A percentile compares a stretch with the other conserved stretches of the same genome.
Conservation (phyloP, 2,329 filamentous ascomycete genomes). For the Aspergillus fumigatiaffinis region DNA sequence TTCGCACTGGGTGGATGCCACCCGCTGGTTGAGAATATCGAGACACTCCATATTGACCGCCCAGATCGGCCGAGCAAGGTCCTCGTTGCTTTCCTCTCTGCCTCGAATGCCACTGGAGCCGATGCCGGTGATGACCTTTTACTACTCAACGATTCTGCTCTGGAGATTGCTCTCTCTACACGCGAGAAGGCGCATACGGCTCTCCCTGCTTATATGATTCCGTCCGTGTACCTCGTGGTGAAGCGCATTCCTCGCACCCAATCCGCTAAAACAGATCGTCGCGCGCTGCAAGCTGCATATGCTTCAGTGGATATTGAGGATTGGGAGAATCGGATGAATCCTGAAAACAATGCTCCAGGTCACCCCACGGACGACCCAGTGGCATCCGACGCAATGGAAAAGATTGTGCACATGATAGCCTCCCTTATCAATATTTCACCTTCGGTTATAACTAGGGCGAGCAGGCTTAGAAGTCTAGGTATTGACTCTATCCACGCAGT, state of each 20-base stretch:
- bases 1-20: slow-evolving; percentile 30
- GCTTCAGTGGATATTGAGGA: slow-evolving; percentile 21
- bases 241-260: slow-evolving; percentile 25
- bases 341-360: slow-evolving; percentile 6
- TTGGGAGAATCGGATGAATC: slow-evolving; percentile 24
- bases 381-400: background rate
- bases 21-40: slow-evolving; percentile 28
- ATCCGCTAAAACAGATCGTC: slow-evolving; percentile 34
- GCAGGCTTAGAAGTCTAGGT: slow-evolving; percentile 24
- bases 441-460: slow-evolving; percentile 17
- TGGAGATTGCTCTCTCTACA: slow-evolving; percentile 21
- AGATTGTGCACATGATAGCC: slow-evolving; percentile 21
- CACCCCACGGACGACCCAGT: background rate
- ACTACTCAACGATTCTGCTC: slow-evolving; percentile 12
- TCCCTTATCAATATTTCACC: slow-evolving; percentile 18
- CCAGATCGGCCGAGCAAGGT: slow-evolving; percentile 29
- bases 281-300: slow-evolving; percentile 24
- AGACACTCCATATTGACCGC: slow-evolving; percentile 27
- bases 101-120: slow-evolving; percentile 12
- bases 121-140: slow-evolving; percentile 5
- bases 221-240: slow-evolving; percentile 29
- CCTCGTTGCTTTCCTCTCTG: slow-evolving; percentile 34
- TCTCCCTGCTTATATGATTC: slow-evolving; percentile 33
- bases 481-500: slow-evolving; percentile 32
- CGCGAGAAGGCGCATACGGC: slow-evolving; percentile 14